Base-by-base conservation (phyloP, 495 filamentous ascomycete genomes). In the Platismatia glauca region DNA sequence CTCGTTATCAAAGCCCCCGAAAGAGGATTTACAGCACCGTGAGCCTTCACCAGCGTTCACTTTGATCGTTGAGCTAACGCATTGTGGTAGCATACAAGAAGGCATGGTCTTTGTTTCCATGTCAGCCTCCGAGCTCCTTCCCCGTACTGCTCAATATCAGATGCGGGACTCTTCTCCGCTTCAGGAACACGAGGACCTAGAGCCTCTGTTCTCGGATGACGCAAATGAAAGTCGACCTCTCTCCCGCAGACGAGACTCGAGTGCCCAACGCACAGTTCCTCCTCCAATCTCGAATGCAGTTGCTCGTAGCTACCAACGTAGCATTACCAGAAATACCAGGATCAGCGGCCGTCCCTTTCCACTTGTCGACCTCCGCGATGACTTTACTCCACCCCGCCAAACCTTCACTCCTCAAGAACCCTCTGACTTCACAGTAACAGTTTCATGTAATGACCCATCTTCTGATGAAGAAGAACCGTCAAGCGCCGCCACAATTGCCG, bases 101-200 rank as follows among this genome's bases (percentile, higher is more conserved):
- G 93, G 93, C 29, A 89, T 96, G 86, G 83, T 97, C 8, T 96
- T 97, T 70, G 81, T 97, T 43, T 84, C 89, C 7, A 95, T 96
- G 91, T 81, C 82, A 22, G 79, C 82, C 16, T 82, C 92, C 62
- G 88, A 93, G 60, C 78, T 95, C 20, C 73, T 94, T 34, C 77
- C 76, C 39, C 82, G 88, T 57, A 93, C 91, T 8, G 83, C 87
- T 13, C 79, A 82, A 55, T 94, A 93, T 67, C 84, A 90, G 62
- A 86, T 94, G 29, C 83, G 86, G 64, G 91, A 90, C 64, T 71
- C 73, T 9, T 74, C 63, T 58, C 73, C 50, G 34, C 52, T 63
- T 33, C 73, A 55, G 29, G 46, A 44, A 11, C 59, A 20, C 18
- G 55, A 62, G 20, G 59, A 53, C 29, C 31, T 48, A 24, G 41